Evolutionary conservation across 345 rosid genomes (phyloP).

Genomic region (Microthlaspi erraticum): DNA sequence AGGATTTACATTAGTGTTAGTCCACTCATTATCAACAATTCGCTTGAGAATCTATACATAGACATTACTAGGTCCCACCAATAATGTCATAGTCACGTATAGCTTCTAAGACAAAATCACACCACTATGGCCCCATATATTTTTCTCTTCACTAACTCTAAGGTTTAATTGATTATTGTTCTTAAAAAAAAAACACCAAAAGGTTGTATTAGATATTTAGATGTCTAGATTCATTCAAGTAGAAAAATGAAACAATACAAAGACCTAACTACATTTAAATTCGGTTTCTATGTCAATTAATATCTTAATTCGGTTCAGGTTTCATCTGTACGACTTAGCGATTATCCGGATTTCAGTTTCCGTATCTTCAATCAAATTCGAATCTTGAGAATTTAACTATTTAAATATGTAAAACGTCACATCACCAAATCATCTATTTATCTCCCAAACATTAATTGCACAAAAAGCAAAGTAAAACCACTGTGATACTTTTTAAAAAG

Average conservation of each 20-base stretch:
- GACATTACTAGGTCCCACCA: conserved; percentile 13
- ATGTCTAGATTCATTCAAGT: conserved; percentile 6
- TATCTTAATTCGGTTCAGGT: not conserved
- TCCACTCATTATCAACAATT: conserved; percentile 10
- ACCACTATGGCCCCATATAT: not conserved
- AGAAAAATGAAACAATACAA: too few relatives aligned
- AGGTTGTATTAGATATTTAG: not conserved
- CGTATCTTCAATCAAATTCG: not conserved
- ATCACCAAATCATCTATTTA: conserved; percentile 30
- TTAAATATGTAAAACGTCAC: not conserved
- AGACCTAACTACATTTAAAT: not conserved
- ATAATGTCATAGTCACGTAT: conserved; percentile 33
- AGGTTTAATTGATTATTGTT: conserved; percentile 3
- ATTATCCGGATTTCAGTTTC: not conserved
- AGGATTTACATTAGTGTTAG: not conserved
- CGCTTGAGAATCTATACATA: conserved; percentile 2
- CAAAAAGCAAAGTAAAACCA: conserved; percentile 36
- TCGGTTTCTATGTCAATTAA: not conserved
- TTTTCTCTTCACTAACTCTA: not conserved
- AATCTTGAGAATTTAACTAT: not conserved
- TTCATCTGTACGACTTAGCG: not conserved
- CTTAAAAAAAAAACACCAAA: conserved; percentile 15
- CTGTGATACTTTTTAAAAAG: conserved; percentile 28
- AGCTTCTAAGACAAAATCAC: conserved; percentile 20
- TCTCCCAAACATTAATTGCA: conserved; percentile 33